Percentiles rank a stretch among this genome's conserved stretches.
These are phyloP conservation scores for Medicago lupulina DNA, from an alignment of 306 rosid genomes.

Conservation along the genomic window DNA sequence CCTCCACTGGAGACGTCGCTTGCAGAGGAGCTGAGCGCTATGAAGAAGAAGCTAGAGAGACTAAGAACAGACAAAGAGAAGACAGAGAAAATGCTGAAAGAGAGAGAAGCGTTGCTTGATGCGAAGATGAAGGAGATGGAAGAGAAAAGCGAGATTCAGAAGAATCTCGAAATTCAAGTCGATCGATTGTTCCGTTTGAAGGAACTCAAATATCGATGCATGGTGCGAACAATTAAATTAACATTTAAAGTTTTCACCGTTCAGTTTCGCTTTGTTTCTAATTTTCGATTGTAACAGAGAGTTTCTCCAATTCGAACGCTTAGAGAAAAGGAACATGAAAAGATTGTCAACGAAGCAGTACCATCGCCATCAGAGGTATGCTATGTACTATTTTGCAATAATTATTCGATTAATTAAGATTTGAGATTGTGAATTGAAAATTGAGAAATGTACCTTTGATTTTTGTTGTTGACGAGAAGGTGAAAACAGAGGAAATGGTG, in stretches of 20 bases:
- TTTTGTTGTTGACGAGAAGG: conserved; percentile 46
- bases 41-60: conserved; percentile 76
- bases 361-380: conserved; percentile 50
- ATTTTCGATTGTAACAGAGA: conserved; percentile 51
- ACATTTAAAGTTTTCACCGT: not conserved
- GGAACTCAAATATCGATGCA: conserved; percentile 69
- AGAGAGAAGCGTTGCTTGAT: conserved; percentile 59
- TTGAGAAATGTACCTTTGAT: conserved; percentile 8
- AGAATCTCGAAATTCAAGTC: conserved; percentile 77
- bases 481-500: conserved; percentile 48
- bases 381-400: not conserved
- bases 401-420: not conserved
- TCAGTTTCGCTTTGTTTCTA: no score
- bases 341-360: conserved; percentile 49
- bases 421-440: conserved; percentile 19
- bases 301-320: conserved; percentile 82
- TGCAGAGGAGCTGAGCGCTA: conserved; percentile 82
- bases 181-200: conserved; percentile 81
- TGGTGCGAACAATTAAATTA: conserved; percentile 45
- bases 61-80: conserved; percentile 62
- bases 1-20: conserved; percentile 62
- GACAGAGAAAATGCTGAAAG: conserved; percentile 72
- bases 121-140: conserved; percentile 66
- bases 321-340: conserved; percentile 73
- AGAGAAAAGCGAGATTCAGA: conserved; percentile 73